Base-by-base conservation (phyloP, 768 basidiomycete species). In the Tricholoma furcatifolium region DNA sequence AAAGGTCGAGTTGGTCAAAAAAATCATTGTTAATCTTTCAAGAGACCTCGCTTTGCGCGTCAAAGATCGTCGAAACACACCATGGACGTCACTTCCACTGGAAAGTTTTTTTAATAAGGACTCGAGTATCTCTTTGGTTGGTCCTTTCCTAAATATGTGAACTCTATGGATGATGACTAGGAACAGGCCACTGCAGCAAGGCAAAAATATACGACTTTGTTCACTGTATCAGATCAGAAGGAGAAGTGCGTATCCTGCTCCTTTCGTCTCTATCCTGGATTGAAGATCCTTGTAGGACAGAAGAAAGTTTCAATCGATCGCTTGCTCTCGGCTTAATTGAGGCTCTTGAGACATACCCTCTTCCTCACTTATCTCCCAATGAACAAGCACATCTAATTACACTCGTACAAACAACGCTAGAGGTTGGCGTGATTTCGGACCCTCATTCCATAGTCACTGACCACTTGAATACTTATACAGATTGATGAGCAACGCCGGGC, bases 401-500 rank as follows among this genome's bases (percentile, higher is more conserved):
- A 3, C 77, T 98, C 7, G 86, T 95, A 47, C 89, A 95, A 67
- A 87, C 93, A 6, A 88, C 92, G 0, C 69, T 93, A 14, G 91
- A 96, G 77, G 94, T 88, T 43, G 61, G 71, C 65, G n/a, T n/a
- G 18, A 12, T 47, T 18, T 17, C 18, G 36, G 15, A 31, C 17
- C 39, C 23, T 15, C 57, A 5, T 39, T 40, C 27, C 15, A 40
- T 35, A 41, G 34, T 32, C 40, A 36, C 55, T 20, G 48, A 36
- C 31, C 6, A 51, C 21, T 43, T 43, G 27, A 15, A 17, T 30
- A 43, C 32, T 39, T 39, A 56, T 8, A 52, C 52, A 97, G 93
- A 85, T 92, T 32, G 90, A 98, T 43, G 89, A 93, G 60, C 93
- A 95, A 65, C 82, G 85, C 2, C 83, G 94, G n/a, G 85, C 95